These are phyloP conservation scores for Cryptosporidium viatorum DNA, from an alignment of 169 alveolate genomes.

Conservation along the genomic window DNA sequence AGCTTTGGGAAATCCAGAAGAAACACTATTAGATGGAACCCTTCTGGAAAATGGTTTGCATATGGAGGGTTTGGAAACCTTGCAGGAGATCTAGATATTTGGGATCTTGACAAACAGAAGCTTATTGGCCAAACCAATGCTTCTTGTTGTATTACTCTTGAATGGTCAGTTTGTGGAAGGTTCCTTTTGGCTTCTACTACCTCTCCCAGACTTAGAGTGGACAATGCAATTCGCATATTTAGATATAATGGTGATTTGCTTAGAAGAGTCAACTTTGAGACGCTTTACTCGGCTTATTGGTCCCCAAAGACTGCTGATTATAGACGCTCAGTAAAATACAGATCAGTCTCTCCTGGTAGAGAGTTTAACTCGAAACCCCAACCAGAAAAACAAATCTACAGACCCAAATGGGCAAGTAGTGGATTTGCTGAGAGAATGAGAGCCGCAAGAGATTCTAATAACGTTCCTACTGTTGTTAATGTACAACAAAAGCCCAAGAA, in stretches of 20 bases:
- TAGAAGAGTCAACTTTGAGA: slow-evolving; percentile 53
- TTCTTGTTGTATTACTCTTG: slow-evolving; percentile 71
- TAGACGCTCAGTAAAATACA: slow-evolving; percentile 18
- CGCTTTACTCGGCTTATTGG: slow-evolving; percentile 67
- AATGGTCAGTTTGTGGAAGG: slow-evolving; percentile 69
- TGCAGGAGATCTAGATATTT: slow-evolving; percentile 76
- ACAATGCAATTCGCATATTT: slow-evolving; percentile 58
- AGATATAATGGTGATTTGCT: slow-evolving; percentile 65
- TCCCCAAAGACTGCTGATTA: slow-evolving; percentile 10
- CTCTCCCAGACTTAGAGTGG: slow-evolving; percentile 71
- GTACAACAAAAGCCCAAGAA: slow-evolving; percentile 11
- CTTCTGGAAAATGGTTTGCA: slow-evolving; percentile 80
- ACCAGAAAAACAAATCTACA: slow-evolving; percentile 55
- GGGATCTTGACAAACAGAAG: slow-evolving; percentile 72
- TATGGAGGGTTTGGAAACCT: slow-evolving; percentile 81
- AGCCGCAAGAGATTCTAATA: slow-evolving; percentile 50
- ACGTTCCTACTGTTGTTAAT: slow-evolving; percentile 12
- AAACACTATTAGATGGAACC: slow-evolving; percentile 79
- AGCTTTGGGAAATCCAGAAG: slow-evolving; percentile 58
- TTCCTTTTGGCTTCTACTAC: slow-evolving; percentile 55
- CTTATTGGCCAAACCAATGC: slow-evolving; percentile 74
- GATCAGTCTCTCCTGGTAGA: slow-evolving; percentile 76
- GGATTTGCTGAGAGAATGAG: slow-evolving; percentile 74
- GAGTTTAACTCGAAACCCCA: slow-evolving; percentile 47
- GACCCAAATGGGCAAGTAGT: slow-evolving; percentile 74